These are phyloP conservation scores for Quercus ilex DNA, from an alignment of 306 rosid genomes.

Conservation along the genomic window DNA sequence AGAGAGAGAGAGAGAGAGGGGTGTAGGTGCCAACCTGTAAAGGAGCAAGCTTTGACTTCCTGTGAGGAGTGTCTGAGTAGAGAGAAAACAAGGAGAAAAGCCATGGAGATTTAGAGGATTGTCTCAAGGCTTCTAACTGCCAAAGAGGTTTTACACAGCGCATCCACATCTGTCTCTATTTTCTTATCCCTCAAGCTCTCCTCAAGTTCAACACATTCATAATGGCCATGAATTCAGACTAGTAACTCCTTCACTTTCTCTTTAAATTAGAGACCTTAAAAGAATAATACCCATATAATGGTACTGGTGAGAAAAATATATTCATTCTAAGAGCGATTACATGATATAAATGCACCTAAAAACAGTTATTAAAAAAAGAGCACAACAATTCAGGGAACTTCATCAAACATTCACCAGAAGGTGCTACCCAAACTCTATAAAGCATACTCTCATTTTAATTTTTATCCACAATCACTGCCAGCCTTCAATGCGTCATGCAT, in stretches of 20 bases:
- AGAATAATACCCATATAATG: not conserved
- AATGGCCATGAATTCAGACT: constrained; percentile 16
- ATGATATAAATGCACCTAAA: not conserved
- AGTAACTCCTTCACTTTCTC: constrained; percentile 5
- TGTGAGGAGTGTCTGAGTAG: constrained; percentile 46
- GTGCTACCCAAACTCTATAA: not conserved
- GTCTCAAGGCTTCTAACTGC: constrained; percentile 37
- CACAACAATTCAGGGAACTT: not conserved
- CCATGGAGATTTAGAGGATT: constrained; percentile 45
- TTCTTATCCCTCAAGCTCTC: constrained; percentile 14
- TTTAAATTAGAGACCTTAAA: constrained; percentile 21
- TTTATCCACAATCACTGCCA: not conserved
- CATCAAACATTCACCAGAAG: not conserved
- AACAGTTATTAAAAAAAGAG: not conserved
- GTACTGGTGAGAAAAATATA: not conserved
- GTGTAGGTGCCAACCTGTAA: constrained; percentile 54
- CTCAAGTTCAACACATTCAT: not conserved
- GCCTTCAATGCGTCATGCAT: not conserved
- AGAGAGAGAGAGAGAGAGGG: not conserved
- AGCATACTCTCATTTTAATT: not conserved
- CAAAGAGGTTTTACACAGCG: constrained; percentile 36
- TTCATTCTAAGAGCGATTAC: not conserved
- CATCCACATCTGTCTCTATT: constrained; percentile 40
- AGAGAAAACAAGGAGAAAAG: constrained; percentile 28
- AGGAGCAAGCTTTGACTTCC: constrained; percentile 79